Evolutionary conservation across 441 rosid genomes (phyloP), one percentile per base, ranked within the genome.

Genomic region (Populus hybrid): DNA sequence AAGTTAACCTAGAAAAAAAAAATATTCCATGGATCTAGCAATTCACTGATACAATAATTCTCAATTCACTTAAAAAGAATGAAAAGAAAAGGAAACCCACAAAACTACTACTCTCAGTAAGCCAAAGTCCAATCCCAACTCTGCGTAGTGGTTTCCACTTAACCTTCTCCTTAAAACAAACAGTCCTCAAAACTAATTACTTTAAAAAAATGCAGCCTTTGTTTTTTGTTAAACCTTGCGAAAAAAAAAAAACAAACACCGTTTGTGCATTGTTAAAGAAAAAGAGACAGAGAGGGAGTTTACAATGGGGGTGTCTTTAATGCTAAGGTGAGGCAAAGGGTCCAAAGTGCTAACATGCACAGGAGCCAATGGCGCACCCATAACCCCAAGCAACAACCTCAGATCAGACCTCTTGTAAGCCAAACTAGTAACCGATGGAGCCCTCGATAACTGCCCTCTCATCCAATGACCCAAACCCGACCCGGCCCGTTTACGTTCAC

Each of bases 331-430:
- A 80, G 98, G 98, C 81, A 86, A 83, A 81, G 95, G 94, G 83
- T 94, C 95, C 68, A 83, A 80, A 21, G 87, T 70, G 94, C 90
- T 86, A 80, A 90, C 93, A 65, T 88, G 86, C 71, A 95, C 84
- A 0, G 97, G 98, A 18, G 98, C 94, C 23, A 95, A 84, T 14
- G 99, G 97, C 14, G 99, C 95, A 68, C 95, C 99, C 86, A 95
- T 80, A 8, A 93, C 98, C 0, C 98, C 95, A 1, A 95, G 91
- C 79, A 92, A 83, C 38, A 93, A 73, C 73, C 93, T 86, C 77
- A 95, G 88, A 89, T 95, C 94, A 76, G 89, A 89, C 88, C 93
- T 83, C 76, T 69, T 83, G 63, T 76, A 83, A 73, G 87, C 89
- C 75, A 76, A 32, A 1, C 85, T 81, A 54, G 83, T 67, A 75